These are phyloP conservation scores for Acidomyces sp. DNA, from an alignment of 495 filamentous ascomycete species.

Conservation along the genomic window DNA sequence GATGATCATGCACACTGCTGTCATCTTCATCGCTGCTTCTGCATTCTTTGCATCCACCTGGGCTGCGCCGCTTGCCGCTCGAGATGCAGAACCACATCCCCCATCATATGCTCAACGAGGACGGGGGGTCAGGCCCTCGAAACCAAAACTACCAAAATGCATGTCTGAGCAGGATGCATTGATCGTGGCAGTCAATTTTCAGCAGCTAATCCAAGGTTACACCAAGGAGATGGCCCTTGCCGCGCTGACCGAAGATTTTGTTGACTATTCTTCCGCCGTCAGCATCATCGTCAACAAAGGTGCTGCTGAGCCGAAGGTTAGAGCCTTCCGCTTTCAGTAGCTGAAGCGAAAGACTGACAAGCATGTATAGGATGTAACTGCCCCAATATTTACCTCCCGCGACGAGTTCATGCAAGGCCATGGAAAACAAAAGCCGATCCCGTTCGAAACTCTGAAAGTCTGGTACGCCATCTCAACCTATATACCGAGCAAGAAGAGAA, in stretches of 20 bases:
- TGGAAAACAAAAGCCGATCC: slow-evolving; percentile 9
- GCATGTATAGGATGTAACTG: slow-evolving; percentile 3
- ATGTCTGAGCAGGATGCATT: slow-evolving; percentile 5
- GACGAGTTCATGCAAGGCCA: slow-evolving; percentile 11
- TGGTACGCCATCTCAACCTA: too few species aligned
- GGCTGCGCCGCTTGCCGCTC: too few species aligned
- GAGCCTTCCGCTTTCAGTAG: too few species aligned
- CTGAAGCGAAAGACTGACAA: too few species aligned
- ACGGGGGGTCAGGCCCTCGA: too few species aligned
- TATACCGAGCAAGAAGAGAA: too few species aligned
- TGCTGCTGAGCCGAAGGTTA: slow-evolving; percentile 4
- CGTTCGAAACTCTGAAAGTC: slow-evolving; percentile 7
- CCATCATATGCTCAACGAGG: too few species aligned
- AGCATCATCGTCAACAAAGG: slow-evolving; percentile 11
- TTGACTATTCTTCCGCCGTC: slow-evolving; percentile 13
- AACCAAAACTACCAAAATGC: slow-evolving; percentile 1
- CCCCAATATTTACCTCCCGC: slow-evolving; percentile 7
- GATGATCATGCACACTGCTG: too few species aligned
- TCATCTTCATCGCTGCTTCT: too few species aligned
- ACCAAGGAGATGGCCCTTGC: slow-evolving; percentile 5
- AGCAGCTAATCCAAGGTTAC: slow-evolving; percentile 15
- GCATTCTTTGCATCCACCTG: too few species aligned
- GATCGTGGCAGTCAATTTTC: slow-evolving; percentile 12
- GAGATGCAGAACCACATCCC: too few species aligned
- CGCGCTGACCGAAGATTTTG: slow-evolving; percentile 15